Evolutionary conservation across 208 protist species (phyloP).

Genomic region (Acanthamoeba castellanii): DNA sequence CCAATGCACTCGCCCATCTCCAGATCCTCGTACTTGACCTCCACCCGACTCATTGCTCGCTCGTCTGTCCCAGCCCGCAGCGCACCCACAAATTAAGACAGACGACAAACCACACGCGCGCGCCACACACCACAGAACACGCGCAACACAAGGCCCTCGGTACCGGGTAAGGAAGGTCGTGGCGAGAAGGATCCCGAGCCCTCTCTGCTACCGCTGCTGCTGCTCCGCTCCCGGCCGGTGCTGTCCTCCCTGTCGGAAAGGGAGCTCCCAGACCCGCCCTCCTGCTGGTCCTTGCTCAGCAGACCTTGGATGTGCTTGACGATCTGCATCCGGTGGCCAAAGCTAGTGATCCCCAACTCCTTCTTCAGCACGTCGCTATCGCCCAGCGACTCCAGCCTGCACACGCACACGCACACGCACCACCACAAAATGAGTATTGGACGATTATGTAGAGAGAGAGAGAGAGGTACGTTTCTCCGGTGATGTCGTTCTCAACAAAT

Average conservation of each 20-base stretch:
- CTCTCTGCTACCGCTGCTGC: neutral
- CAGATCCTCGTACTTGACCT: constrained; percentile 5
- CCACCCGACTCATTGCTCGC: neutral
- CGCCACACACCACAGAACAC: too few relatives aligned
- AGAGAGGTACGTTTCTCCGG: neutral
- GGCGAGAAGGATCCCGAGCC: neutral
- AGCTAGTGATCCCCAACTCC: constrained; percentile 13
- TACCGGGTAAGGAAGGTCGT: neutral
- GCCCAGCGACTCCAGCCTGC: neutral
- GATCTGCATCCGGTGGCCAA: constrained; percentile 15
- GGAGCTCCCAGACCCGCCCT: neutral
- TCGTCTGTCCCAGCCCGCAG: neutral
- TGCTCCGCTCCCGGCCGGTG: neutral
- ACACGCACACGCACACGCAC: neutral
- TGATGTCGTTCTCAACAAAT: constrained; percentile 52
- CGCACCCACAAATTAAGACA: neutral
- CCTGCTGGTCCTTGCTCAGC: neutral
- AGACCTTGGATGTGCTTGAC: constrained; percentile 8
- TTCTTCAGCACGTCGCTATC: constrained; percentile 24
- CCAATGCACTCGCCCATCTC: constrained; percentile 35
- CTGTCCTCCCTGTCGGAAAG: neutral
- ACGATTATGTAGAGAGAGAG: neutral
- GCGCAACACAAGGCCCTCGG: neutral
- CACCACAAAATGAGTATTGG: neutral
- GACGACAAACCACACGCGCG: neutral